Evolutionary conservation across 148 eudicot genomes (phyloP).

Genomic region (Limonium bicolor): DNA sequence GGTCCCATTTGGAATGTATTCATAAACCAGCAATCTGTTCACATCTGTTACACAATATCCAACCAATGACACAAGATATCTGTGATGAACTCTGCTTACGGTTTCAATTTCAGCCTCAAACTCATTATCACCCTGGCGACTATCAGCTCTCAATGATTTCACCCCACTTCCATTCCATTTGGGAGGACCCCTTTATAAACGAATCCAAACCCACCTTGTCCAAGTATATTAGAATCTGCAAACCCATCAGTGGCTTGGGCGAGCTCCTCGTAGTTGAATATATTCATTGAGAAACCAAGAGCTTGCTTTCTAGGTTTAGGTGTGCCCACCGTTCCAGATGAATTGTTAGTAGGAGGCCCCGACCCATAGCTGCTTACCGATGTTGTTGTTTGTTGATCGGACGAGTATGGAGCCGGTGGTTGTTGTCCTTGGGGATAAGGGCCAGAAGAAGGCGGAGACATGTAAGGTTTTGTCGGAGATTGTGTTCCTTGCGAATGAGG

Average conservation of each 20-base stretch:
- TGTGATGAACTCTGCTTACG: conserved; percentile 93
- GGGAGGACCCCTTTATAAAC: conserved; percentile 90
- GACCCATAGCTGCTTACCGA: too few species aligned
- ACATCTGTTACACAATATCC: conserved; percentile 70
- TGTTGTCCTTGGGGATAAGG: too few species aligned
- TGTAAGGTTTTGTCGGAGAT: too few species aligned
- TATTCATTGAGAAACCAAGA: conserved; percentile 48
- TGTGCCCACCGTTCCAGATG: too few species aligned
- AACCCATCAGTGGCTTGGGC: conserved; percentile 82
- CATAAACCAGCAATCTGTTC: conserved; percentile 83
- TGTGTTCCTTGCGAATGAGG: too few species aligned
- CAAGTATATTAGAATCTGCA: conserved; percentile 70
- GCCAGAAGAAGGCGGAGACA: too few species aligned
- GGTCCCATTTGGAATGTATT: conserved; percentile 74
- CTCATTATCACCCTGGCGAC: conserved; percentile 92
- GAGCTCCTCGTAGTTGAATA: conserved; percentile 72
- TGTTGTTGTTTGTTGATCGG: too few species aligned
- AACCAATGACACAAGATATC: conserved; percentile 90
- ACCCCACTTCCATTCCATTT: conserved; percentile 78
- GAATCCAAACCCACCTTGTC: conserved; percentile 96
- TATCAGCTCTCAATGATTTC: conserved; percentile 72
- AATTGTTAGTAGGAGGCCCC: too few species aligned
- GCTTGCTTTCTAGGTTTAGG: too few species aligned
- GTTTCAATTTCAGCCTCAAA: conserved; percentile 95
- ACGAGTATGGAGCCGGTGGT: too few species aligned